Evolutionary conservation across 306 rosid genomes (phyloP).

Genomic region (Acacia acuminata): DNA sequence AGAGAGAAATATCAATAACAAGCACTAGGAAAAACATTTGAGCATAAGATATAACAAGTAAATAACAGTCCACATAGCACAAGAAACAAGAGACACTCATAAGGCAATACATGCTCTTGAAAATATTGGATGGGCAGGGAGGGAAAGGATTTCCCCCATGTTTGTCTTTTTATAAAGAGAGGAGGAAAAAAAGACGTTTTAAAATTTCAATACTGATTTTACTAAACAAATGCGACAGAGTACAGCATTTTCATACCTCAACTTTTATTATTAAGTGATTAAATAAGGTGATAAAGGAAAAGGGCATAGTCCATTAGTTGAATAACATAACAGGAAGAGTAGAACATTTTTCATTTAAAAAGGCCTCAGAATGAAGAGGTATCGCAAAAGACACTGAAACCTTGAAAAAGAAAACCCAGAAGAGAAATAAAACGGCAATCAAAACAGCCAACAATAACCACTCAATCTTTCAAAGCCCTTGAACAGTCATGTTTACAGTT

Average conservation of each 20-base stretch:
- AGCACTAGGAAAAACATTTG: not conserved
- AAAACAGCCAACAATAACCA: not conserved
- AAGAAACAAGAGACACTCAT: constrained; percentile 17
- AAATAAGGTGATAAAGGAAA: not conserved
- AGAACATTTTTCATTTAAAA: not conserved
- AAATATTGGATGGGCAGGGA: not conserved
- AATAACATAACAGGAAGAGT: not conserved
- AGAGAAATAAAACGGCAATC: not conserved
- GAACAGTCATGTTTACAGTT: not conserved
- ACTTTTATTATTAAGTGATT: not conserved
- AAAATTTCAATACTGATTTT: not conserved
- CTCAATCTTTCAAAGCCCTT: not conserved
- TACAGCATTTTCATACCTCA: not conserved
- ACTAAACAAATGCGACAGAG: not conserved
- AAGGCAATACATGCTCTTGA: not conserved
- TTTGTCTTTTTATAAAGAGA: not conserved
- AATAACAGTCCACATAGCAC: constrained; percentile 18
- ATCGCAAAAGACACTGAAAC: not conserved
- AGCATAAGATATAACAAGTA: not conserved
- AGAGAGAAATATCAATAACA: constrained; percentile 22
- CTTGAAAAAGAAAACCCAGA: not conserved
- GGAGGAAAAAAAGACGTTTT: not conserved
- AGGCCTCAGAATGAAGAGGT: not conserved
- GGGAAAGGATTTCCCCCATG: not conserved
- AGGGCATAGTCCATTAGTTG: not conserved